These are phyloP conservation scores for Mortierella sp. DNA, from an alignment of 371 early-diverging fungal species.

Conservation along the genomic window DNA sequence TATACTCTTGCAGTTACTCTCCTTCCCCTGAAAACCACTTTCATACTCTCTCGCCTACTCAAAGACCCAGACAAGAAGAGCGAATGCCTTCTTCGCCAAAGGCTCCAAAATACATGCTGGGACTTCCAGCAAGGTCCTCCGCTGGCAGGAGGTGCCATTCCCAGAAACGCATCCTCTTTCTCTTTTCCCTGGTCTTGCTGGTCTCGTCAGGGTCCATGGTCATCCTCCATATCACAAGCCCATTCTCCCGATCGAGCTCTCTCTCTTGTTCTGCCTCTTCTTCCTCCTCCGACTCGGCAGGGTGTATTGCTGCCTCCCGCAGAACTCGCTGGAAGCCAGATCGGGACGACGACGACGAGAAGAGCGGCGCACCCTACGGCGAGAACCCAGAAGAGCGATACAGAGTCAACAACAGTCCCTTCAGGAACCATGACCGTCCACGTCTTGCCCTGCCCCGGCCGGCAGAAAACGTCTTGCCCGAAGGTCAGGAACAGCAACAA, in stretches of 20 bases:
- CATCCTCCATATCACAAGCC: constrained; percentile 42
- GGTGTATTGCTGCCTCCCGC: constrained; percentile 9
- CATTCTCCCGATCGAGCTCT: constrained; percentile 30
- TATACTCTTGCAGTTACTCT: neutral
- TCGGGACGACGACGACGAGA: constrained; percentile 14
- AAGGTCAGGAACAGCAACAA: constrained; percentile 16
- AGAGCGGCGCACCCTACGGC: neutral
- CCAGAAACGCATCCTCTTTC: constrained; percentile 46
- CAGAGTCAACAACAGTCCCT: constrained; percentile 14
- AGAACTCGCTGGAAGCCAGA: constrained; percentile 29
- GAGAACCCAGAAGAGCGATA: neutral
- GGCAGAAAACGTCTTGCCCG: constrained; percentile 18
- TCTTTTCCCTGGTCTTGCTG: constrained; percentile 40
- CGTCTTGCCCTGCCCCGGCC: constrained; percentile 47
- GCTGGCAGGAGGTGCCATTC: constrained; percentile 36
- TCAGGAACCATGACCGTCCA: constrained; percentile 39
- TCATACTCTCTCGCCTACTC: neutral
- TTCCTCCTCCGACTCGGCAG: constrained; percentile 27
- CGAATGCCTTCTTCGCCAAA: constrained; percentile 46
- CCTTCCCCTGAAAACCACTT: constrained; percentile 2
- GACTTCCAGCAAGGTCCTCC: constrained; percentile 36
- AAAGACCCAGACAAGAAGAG: neutral
- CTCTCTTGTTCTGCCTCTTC: constrained; percentile 28
- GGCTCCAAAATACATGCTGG: constrained; percentile 25
- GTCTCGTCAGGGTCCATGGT: constrained; percentile 58